Percentiles rank a stretch among this genome's conserved stretches.
Evolutionary conservation across 2,329 filamentous ascomycete species (phyloP).

Genomic region (Trichoderma cornu-damae): DNA sequence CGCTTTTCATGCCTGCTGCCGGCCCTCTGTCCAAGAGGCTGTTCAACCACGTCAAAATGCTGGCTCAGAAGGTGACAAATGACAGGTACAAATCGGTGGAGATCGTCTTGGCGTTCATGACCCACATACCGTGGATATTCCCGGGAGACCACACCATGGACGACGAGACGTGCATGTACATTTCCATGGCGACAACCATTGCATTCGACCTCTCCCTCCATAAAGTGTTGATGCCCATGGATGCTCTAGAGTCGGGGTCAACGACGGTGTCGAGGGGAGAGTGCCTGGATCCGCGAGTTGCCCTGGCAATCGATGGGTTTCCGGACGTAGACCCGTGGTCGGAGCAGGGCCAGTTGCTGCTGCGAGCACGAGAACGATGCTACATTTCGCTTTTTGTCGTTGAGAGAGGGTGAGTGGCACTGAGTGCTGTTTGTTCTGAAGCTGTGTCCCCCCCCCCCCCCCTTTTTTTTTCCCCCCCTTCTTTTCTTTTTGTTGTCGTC

Average conservation of each 20-base stretch:
- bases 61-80: constrained; percentile 58
- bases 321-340: constrained; percentile 56
- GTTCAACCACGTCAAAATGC: constrained; percentile 56
- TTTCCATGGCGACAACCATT: constrained; percentile 64
- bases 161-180: constrained; percentile 67
- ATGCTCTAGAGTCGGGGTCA: constrained; percentile 40
- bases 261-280: constrained; percentile 56
- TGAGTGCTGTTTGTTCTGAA: too few species aligned
- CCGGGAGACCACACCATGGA: constrained; percentile 63
- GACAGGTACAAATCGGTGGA: constrained; percentile 64
- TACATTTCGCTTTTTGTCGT: constrained; percentile 70
- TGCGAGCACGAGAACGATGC: constrained; percentile 61
- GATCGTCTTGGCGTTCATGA: constrained; percentile 69
- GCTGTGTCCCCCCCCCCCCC: background rate
- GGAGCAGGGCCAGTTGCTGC: constrained; percentile 53
- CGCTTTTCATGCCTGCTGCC: constrained; percentile 60
- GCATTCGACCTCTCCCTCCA: constrained; percentile 65
- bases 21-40: constrained; percentile 61
- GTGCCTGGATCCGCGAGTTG: constrained; percentile 61
- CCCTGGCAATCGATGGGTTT: constrained; percentile 64
- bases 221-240: constrained; percentile 59
- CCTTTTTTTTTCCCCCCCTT: background rate
- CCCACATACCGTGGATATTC: constrained; percentile 72
- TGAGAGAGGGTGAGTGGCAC: constrained; percentile 54
- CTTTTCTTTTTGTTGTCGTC: too few species aligned